Percentiles rank a stretch among this genome's conserved stretches.
phyloP scores from a whole-genome alignment of 805 yeast species.

The Saccharomycopsis sp. region DNA sequence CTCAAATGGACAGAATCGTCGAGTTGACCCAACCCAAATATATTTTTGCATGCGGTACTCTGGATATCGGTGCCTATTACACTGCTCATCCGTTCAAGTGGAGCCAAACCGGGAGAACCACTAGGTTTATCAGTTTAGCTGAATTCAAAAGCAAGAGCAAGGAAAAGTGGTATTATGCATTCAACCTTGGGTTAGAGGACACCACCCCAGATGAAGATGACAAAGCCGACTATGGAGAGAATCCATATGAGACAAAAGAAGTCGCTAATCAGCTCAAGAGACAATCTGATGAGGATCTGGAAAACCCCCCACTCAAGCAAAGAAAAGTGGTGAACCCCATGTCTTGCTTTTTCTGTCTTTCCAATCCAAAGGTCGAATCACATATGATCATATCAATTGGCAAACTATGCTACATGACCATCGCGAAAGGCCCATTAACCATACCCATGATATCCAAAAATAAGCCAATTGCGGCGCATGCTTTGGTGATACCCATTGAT shows the following conservation, averaged over 20 bases:
- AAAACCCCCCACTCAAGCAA: conserved; percentile 27
- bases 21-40: conserved; percentile 48
- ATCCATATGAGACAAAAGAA: conserved; percentile 16
- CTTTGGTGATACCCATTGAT: conserved; percentile 67
- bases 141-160: conserved; percentile 42
- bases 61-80: conserved; percentile 36
- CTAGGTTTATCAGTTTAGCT: conserved; percentile 61
- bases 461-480: conserved; percentile 66
- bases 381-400: conserved; percentile 80
- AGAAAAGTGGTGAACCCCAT: conserved; percentile 43
- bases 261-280: too few relatives aligned
- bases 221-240: not conserved
- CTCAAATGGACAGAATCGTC: conserved; percentile 37
- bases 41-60: conserved; percentile 54
- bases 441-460: conserved; percentile 32
- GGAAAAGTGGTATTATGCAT: conserved; percentile 72
- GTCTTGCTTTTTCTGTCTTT: conserved; percentile 73
- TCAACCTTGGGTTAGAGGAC: conserved; percentile 29
- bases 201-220: too few relatives aligned
- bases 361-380: conserved; percentile 66
- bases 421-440: conserved; percentile 81
- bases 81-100: conserved; percentile 55
- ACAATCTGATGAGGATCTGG: not conserved
- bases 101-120: conserved; percentile 35
- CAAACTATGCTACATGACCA: conserved; percentile 53